Base-by-base conservation (phyloP, 768 basidiomycete genomes). In the Boletus sp. region DNA sequence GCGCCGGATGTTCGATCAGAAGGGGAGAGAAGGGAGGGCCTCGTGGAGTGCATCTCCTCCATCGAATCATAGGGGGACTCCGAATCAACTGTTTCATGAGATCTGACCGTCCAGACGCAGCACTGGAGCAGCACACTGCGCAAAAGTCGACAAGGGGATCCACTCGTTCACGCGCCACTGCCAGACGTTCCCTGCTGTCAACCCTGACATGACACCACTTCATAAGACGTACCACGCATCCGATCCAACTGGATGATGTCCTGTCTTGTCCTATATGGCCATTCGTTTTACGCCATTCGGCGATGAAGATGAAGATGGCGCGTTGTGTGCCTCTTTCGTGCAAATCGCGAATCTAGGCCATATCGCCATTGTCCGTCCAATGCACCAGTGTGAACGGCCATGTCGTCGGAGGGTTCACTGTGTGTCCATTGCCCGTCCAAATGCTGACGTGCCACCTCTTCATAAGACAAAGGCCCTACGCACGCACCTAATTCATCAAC, bases 201-300 rank as follows among this genome's bases (percentile, higher is more conserved):
- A 45, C 50, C 50, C 50, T 47, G 43, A 48, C 25, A 34, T 33
- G 43, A 27, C 32, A 29, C 17, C 39, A 13, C 50, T 51, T 51
- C 50, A 51, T 47, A 10, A 51, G 43, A 47, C 25, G 25, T 48
- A 47, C 50, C 43, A 51, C 21, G 30, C 43, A n/a, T 19, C n/a
- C 23, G 33, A 47, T 47, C 32, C 15, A 50, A 23, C 15, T 14
- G 14, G 47, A 25, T 5, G 38, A 21, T 46, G 32, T 23, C 21
- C 9, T 15, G 8, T 32, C 32, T 9, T 21, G 9, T 35, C 35
- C 44, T 11, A 33, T 27, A 39, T 38, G 37, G 19, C 45, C 11
- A 37, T 14, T 19, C 34, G 10, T 37, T 27, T 37, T 37, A 29
- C 27, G 27, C 51, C 21, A 38, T 48, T 37, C 27, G 29, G 35